Evolutionary conservation across 2,329 filamentous ascomycete genomes (phyloP).

Genomic region (Arthrinium phaeospermum): DNA sequence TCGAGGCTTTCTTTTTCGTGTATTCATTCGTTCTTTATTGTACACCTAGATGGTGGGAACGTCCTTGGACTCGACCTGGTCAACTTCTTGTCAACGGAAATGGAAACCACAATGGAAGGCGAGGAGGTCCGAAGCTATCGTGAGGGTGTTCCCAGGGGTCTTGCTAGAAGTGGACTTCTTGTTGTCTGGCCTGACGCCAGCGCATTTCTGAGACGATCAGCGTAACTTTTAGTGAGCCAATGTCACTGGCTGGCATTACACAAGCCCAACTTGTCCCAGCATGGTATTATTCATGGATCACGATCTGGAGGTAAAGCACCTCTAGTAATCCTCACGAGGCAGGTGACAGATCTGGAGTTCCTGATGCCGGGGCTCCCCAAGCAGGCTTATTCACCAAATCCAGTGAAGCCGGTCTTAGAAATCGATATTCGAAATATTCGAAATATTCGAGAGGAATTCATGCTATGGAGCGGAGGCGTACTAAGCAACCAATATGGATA

Average conservation of each 20-base stretch:
- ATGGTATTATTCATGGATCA: neutral
- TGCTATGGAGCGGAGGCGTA: neutral
- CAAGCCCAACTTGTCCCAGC: too few relatives aligned
- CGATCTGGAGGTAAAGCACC: neutral
- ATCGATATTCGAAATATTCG: neutral
- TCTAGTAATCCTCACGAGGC: neutral
- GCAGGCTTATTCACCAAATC: neutral
- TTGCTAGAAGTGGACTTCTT: neutral
- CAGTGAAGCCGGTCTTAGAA: neutral
- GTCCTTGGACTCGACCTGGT: neutral
- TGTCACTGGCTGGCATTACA: conserved; percentile 3
- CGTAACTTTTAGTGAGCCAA: neutral
- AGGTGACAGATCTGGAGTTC: neutral
- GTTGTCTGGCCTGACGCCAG: neutral
- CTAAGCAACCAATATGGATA: neutral
- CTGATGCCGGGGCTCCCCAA: too few relatives aligned
- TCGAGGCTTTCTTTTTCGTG: neutral
- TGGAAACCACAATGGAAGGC: neutral
- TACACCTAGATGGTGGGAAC: neutral
- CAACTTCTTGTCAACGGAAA: neutral
- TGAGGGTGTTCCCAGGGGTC: neutral
- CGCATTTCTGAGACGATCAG: neutral
- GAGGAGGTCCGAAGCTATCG: neutral
- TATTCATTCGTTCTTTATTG: neutral
- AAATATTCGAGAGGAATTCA: neutral